phyloP scores from a whole-genome alignment of 306 rosid species.

The Vigna reflexopilosa region DNA sequence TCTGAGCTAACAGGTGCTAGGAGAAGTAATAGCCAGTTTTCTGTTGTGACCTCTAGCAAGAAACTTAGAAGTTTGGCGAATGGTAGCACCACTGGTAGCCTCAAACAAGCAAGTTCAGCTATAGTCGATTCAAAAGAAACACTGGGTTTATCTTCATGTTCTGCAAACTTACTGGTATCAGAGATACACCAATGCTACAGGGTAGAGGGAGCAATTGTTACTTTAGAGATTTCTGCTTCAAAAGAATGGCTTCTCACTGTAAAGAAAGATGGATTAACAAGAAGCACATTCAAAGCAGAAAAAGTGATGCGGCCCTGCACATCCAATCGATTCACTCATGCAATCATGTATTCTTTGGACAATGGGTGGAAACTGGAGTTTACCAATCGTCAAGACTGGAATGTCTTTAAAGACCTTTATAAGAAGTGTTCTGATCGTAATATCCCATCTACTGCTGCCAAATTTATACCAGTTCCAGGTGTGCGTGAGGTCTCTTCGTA shows the following conservation, averaged over 20 bases:
- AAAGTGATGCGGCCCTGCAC: slow-evolving; percentile 64
- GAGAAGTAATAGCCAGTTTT: slow-evolving; percentile 48
- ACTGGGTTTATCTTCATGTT: slow-evolving; percentile 57
- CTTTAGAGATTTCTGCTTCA: slow-evolving; percentile 61
- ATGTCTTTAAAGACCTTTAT: slow-evolving; percentile 76
- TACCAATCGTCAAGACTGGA: slow-evolving; percentile 68
- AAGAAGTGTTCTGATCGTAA: slow-evolving; percentile 75
- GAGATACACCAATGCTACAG: slow-evolving; percentile 67
- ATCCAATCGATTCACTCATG: slow-evolving; percentile 64
- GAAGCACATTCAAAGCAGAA: slow-evolving; percentile 67
- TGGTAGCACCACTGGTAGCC: slow-evolving; percentile 35
- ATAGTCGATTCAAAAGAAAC: slow-evolving; percentile 30
- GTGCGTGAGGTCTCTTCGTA: slow-evolving; percentile 64
- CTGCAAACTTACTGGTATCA: slow-evolving; percentile 63
- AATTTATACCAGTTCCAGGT: slow-evolving; percentile 81
- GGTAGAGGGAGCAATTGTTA: slow-evolving; percentile 56
- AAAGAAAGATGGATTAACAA: slow-evolving; percentile 66
- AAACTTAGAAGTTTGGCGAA: slow-evolving; percentile 51
- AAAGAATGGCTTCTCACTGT: slow-evolving; percentile 74
- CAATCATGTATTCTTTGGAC: slow-evolving; percentile 58
- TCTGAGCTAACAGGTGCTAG: slow-evolving; percentile 51
- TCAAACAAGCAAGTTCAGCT: slow-evolving; percentile 50
- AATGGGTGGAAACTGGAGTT: slow-evolving; percentile 83
- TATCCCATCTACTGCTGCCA: slow-evolving; percentile 49
- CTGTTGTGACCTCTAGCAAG: slow-evolving; percentile 46